Evolutionary conservation across 2,329 filamentous ascomycete species (phyloP).

Genomic region (Aspergillus tamarii): DNA sequence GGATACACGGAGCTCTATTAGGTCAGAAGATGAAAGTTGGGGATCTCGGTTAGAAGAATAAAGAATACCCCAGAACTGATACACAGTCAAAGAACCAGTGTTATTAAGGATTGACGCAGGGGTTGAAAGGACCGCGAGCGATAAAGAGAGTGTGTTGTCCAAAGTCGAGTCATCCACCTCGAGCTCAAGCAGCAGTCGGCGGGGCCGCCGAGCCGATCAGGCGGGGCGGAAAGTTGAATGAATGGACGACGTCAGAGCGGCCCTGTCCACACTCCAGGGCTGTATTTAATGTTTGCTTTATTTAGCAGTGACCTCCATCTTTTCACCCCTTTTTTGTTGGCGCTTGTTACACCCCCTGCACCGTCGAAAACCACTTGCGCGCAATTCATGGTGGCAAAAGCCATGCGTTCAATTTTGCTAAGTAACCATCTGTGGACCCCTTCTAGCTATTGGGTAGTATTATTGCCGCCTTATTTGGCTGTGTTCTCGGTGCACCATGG

Average conservation of each 20-base stretch:
- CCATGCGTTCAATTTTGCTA: not conserved
- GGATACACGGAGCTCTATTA: not conserved
- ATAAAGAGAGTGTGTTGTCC: conserved; percentile 4
- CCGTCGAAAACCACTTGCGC: not conserved
- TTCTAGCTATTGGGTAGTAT: not conserved
- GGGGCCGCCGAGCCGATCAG: conserved; percentile 17
- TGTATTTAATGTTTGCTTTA: not conserved
- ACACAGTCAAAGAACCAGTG: not conserved
- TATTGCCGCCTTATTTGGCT: not conserved
- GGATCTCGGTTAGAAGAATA: not conserved
- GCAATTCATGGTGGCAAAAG: not conserved
- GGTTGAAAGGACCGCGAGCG: not conserved
- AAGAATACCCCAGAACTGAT: not conserved
- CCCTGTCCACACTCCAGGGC: not conserved
- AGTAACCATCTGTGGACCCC: too few species aligned
- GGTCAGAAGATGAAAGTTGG: not conserved
- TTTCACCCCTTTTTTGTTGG: not conserved
- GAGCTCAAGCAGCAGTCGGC: not conserved
- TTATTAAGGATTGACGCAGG: not conserved
- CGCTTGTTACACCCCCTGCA: not conserved
- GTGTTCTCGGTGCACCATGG: not conserved
- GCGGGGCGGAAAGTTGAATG: conserved; percentile 12
- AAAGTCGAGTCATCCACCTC: conserved; percentile 1
- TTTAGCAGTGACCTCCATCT: not conserved
- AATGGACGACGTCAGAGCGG: conserved; percentile 18